These are phyloP conservation scores for Kwoniella mangroviensis DNA, from an alignment of 768 basidiomycete species.

Conservation along the genomic window DNA sequence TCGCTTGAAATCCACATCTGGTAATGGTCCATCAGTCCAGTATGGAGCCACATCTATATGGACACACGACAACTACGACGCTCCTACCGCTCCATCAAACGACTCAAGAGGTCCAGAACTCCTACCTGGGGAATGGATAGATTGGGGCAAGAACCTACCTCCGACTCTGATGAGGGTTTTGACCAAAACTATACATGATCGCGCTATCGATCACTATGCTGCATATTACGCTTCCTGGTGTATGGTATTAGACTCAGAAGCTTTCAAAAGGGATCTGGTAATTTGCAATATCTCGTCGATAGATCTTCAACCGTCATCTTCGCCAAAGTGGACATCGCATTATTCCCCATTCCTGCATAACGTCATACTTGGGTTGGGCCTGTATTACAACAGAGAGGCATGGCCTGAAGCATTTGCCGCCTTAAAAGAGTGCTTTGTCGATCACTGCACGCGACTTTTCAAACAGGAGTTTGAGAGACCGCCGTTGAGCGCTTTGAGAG, in stretches of 20 bases:
- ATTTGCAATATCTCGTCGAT: constrained; percentile 6
- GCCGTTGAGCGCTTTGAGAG: not conserved
- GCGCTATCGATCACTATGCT: not conserved
- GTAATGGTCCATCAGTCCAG: not conserved
- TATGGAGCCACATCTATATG: constrained; percentile 7
- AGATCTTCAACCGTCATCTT: not conserved
- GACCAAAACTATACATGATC: constrained; percentile 2
- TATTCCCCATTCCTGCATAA: constrained; percentile 8
- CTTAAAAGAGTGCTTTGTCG: not conserved
- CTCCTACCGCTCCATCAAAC: not conserved
- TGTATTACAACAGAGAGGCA: not conserved
- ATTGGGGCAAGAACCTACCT: not conserved
- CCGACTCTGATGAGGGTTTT: not conserved
- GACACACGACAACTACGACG: not conserved
- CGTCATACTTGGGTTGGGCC: not conserved
- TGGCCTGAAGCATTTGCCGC: not conserved
- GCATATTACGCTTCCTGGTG: constrained; percentile 14
- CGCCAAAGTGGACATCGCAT: not conserved
- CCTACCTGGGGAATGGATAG: not conserved
- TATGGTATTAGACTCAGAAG: constrained; percentile 2
- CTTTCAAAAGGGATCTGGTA: not conserved
- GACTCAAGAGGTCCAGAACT: not conserved
- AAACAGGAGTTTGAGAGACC: not conserved
- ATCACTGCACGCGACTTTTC: constrained; percentile 1
- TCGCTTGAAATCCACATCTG: constrained; percentile 1